These are phyloP conservation scores for Termitomyces sp. DNA, from an alignment of 768 basidiomycete genomes.

Conservation along the genomic window DNA sequence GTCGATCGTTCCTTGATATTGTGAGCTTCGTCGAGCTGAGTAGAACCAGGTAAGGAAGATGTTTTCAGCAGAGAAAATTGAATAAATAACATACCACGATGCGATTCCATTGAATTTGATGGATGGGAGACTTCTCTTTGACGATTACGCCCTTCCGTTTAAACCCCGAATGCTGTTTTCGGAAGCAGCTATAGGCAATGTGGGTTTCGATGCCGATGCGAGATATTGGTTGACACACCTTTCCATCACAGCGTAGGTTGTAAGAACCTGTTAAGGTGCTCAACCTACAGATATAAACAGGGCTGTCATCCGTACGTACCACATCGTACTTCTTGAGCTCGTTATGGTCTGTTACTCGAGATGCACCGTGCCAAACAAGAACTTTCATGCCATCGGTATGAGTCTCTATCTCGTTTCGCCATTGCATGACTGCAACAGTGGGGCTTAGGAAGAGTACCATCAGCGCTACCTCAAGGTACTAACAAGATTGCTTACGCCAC, in stretches of 20 bases:
- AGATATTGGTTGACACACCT: conserved; percentile 26
- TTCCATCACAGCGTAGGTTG: conserved; percentile 87
- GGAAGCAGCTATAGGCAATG: conserved; percentile 59
- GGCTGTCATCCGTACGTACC: conserved; percentile 37
- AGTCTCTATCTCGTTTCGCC: conserved; percentile 89
- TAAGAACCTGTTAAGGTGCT: conserved; percentile 54
- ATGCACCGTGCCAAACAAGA: conserved; percentile 88
- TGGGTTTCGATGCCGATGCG: neutral
- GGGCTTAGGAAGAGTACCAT: conserved; percentile 29
- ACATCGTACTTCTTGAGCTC: conserved; percentile 86
- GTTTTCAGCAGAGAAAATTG: neutral
- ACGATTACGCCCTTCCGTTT: conserved; percentile 80
- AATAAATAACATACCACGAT: conserved; percentile 51
- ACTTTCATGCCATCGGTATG: conserved; percentile 86
- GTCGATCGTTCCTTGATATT: conserved; percentile 96
- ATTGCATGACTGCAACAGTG: conserved; percentile 68
- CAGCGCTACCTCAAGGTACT: conserved; percentile 27
- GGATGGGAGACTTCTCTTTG: conserved; percentile 86
- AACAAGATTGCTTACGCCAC: conserved; percentile 64
- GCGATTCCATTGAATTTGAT: conserved; percentile 82
- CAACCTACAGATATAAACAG: neutral
- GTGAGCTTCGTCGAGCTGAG: conserved; percentile 90
- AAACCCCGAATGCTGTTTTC: conserved; percentile 91
- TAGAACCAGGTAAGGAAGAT: neutral
- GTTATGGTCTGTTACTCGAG: conserved; percentile 61